Percentiles rank a stretch among this genome's conserved stretches.
phyloP scores from a whole-genome alignment of 495 filamentous ascomycete species.

The Hypoxylon fragiforme region DNA sequence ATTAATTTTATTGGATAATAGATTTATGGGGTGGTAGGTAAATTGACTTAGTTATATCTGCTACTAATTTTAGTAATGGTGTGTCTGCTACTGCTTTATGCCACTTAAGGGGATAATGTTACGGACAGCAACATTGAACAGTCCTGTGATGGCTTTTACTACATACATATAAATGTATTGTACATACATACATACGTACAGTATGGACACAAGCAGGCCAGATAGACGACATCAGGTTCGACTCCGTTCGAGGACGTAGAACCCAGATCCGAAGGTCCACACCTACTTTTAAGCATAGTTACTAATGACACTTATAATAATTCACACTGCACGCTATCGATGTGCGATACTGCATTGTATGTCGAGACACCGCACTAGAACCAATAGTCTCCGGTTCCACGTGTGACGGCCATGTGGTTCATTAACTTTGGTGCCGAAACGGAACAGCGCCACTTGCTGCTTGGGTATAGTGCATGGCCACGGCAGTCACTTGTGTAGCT shows the following conservation, averaged over 20 bases:
- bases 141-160: too few species aligned
- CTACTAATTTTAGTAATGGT: too few species aligned
- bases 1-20: too few species aligned
- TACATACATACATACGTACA: too few species aligned
- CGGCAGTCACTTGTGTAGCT: constrained; percentile 26
- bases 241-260: too few species aligned
- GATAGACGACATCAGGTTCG: constrained; percentile 1
- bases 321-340: constrained; percentile 24
- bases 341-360: constrained; percentile 28
- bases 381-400: constrained; percentile 33
- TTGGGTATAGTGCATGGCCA: constrained; percentile 24
- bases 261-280: constrained; percentile 28
- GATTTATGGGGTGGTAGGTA: too few species aligned
- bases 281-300: constrained; percentile 11
- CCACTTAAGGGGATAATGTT: too few species aligned
- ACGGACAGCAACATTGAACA: too few species aligned
- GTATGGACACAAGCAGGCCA: background rate
- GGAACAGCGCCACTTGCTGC: constrained; percentile 22
- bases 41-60: too few species aligned
- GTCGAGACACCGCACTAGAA: constrained; percentile 11
- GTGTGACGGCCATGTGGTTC: constrained; percentile 35
- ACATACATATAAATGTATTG: too few species aligned
- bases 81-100: too few species aligned
- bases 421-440: constrained; percentile 24
- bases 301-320: constrained; percentile 25